Evolutionary conservation across 164 flowering plant species (phyloP).

Genomic region (Warburgia ugandensis): DNA sequence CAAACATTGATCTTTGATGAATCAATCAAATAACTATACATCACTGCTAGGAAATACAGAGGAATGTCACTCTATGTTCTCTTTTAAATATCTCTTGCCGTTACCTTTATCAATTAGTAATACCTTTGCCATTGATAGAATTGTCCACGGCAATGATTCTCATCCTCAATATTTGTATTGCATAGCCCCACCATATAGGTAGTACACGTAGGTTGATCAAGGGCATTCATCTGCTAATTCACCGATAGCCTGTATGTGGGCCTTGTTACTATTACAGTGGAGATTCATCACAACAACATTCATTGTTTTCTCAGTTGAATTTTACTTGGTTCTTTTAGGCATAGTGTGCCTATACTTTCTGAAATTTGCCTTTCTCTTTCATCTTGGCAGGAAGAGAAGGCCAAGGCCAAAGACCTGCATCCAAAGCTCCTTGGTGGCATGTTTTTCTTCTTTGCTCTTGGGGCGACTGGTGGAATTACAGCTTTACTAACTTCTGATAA

Average conservation of each 20-base stretch:
- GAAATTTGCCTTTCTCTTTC: neutral
- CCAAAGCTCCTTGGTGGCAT: conserved; percentile 90
- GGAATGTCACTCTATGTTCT: neutral
- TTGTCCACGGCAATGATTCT: no score
- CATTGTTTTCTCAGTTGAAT: neutral
- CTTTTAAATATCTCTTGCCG: neutral
- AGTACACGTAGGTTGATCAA: neutral
- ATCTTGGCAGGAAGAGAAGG: conserved; percentile 75
- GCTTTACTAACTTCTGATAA: conserved; percentile 79
- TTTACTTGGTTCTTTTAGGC: neutral
- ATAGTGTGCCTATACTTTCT: neutral
- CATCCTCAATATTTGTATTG: no score
- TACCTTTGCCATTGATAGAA: no score
- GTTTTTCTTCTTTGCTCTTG: conserved; percentile 95
- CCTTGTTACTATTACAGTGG: neutral
- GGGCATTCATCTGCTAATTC: neutral
- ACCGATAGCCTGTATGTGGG: neutral
- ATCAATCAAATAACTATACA: no score
- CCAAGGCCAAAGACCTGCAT: conserved; percentile 92
- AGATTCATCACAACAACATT: no score
- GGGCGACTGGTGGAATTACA: conserved; percentile 89
- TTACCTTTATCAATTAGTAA: neutral
- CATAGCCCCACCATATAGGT: no score
- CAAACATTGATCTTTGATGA: neutral
- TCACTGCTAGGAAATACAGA: neutral